Base-by-base conservation (phyloP, 2,329 filamentous ascomycete species). In the Fusarium sp. region DNA sequence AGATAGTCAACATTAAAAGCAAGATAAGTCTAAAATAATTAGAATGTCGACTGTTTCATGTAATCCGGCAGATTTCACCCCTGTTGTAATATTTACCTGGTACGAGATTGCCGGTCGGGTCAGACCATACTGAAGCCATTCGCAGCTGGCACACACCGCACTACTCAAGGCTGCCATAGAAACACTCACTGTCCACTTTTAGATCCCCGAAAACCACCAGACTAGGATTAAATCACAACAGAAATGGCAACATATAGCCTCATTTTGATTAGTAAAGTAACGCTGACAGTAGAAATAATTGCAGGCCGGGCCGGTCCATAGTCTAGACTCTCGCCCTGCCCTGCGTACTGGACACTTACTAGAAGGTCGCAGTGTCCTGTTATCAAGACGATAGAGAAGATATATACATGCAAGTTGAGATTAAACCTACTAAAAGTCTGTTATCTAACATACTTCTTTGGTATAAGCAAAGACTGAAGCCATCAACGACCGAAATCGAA, bases 51-150 rank as follows among this genome's bases (percentile, higher is more conserved):
- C 60, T 43, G 49, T 52, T 61, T 60, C 47, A 37, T 44, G 35
- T 52, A 25, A 43, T 47, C 49, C 48, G 37, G 64, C 39, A 45
- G 33, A 23, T 43, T 4, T 27, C 25, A 54, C 51, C 60, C 67
- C 50, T 61, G 55, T 41, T 25, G 55, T 41, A 23, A 37, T 50
- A 50, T 44, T 45, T 39, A 22, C 17, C 59, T 72, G 62, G 58
- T 65, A 72, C 71, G 71, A 72, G 35, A 49, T 43, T 58, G 37
- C 37, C 15, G 44, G 48, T 22, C n/a, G 39, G 52, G 68, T 72
- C 71, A 68, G 57, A 13, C 67, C 68, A 73, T 56, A 10, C 52
- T 67, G 57, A 61, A 64, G 60, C 67, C 67, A 72, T 71, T 45
- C 44, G 25, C 30, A 40, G 44, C 19, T 56, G 27, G n/a, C 23